Conservation (phyloP, 2,329 filamentous ascomycete species). For the Alternaria sp. region DNA sequence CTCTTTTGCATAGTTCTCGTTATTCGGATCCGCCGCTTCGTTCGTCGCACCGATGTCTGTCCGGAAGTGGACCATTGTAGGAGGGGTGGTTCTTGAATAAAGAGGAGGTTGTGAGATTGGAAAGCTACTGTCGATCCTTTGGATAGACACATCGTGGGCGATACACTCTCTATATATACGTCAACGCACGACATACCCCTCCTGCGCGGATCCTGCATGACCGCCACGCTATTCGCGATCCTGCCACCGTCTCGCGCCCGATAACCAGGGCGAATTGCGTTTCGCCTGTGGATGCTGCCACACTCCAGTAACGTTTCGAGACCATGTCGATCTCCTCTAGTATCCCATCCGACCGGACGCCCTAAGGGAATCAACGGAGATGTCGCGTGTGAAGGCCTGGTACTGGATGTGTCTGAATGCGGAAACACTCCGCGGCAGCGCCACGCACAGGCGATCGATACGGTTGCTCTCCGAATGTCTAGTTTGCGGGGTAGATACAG, state of each 20-base stretch:
- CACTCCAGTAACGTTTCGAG: neutral
- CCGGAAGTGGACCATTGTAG: conserved; percentile 39
- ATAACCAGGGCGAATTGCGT: neutral
- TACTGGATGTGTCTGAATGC: conserved; percentile 2
- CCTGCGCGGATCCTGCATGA: conserved; percentile 12
- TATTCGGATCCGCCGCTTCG: conserved; percentile 19
- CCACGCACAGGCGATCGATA: conserved; percentile 12
- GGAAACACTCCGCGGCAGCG: conserved; percentile 8
- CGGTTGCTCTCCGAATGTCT: conserved; percentile 18
- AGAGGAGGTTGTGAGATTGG: neutral
- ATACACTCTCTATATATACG: conserved; percentile 22
- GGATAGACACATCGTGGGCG: neutral
- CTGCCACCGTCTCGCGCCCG: neutral
- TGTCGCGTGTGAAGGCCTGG: conserved; percentile 3
- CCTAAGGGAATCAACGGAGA: conserved; percentile 5
- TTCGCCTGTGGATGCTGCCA: conserved; percentile 1
- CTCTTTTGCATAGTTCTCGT: conserved; percentile 45
- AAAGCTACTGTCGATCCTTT: neutral
- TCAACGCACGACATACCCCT: conserved; percentile 21
- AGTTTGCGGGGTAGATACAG: conserved; percentile 25
- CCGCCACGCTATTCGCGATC: conserved; percentile 10
- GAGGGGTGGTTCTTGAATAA: neutral
- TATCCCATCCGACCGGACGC: conserved; percentile 20
- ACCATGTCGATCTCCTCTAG: neutral
- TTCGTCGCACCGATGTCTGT: conserved; percentile 42